phyloP scores from a whole-genome alignment of 345 rosid species.

The Abelmoschus esculentus region DNA sequence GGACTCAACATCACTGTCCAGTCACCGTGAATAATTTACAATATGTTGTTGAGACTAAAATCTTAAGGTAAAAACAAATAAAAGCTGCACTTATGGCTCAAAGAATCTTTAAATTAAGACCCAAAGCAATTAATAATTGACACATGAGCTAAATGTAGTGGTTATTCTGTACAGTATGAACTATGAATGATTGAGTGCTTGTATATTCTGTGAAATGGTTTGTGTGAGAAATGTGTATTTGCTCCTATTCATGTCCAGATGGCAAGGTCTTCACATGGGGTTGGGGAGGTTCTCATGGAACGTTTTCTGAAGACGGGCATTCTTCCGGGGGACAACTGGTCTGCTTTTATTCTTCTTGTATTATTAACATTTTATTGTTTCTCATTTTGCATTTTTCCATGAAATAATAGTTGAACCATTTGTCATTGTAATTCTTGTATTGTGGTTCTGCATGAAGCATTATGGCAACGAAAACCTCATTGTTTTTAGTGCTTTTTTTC shows the following conservation, averaged over 20 bases:
- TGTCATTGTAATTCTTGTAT: background rate
- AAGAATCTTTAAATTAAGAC: background rate
- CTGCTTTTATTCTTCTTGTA: constrained; percentile 20
- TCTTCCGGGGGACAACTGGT: constrained; percentile 98
- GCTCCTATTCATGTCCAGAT: constrained; percentile 29
- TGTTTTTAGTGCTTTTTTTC: background rate
- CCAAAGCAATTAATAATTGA: background rate
- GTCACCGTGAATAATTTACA: background rate
- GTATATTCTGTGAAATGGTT: background rate
- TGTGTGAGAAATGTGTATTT: constrained; percentile 6
- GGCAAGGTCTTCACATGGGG: constrained; percentile 88
- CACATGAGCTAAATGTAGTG: background rate
- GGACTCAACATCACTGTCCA: background rate
- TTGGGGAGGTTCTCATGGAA: constrained; percentile 94
- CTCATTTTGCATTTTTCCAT: background rate
- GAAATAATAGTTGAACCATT: background rate
- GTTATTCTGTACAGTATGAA: background rate
- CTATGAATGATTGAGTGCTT: background rate
- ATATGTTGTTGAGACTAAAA: background rate
- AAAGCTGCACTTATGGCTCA: background rate
- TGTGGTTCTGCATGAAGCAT: background rate
- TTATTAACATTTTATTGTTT: constrained; percentile 8
- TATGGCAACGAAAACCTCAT: background rate
- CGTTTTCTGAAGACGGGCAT: constrained; percentile 84
- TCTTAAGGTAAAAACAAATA: background rate